A percentile compares a stretch with the other conserved stretches of the same genome.
Evolutionary conservation across 2,329 filamentous ascomycete species (phyloP).

Genomic region (Aspergillus brasiliensis): DNA sequence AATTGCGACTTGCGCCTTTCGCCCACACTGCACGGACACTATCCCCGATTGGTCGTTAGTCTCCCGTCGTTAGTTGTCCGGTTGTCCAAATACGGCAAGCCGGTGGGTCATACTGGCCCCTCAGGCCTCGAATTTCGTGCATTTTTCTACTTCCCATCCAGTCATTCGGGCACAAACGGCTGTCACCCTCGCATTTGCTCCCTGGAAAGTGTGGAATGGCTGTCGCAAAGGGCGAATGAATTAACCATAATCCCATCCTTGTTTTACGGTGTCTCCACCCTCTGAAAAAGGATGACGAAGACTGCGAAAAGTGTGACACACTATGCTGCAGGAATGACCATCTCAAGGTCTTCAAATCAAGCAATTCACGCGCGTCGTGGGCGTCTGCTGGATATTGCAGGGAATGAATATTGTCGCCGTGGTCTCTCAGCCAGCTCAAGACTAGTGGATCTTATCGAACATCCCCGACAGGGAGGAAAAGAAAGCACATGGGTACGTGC

Average conservation of each 20-base stretch:
- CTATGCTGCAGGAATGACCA: background rate
- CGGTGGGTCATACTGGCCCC: slow-evolving; percentile 4
- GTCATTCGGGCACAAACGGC: slow-evolving; percentile 6
- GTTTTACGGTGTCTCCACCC: background rate
- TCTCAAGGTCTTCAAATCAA: background rate
- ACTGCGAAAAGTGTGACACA: background rate
- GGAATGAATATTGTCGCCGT: background rate
- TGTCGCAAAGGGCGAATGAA: background rate
- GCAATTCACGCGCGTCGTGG: too few relatives aligned
- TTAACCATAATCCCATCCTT: background rate
- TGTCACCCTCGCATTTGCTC: background rate
- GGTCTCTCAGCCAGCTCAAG: background rate
- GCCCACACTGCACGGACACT: slow-evolving; percentile 13
- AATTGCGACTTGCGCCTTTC: background rate
- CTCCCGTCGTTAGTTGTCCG: background rate
- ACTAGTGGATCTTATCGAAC: background rate
- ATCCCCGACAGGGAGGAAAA: background rate
- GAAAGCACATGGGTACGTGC: background rate
- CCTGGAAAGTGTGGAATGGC: background rate
- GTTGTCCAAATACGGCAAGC: slow-evolving; percentile 18
- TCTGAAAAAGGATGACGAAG: background rate
- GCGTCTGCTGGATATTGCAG: background rate
- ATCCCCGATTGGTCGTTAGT: slow-evolving; percentile 8
- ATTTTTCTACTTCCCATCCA: background rate
- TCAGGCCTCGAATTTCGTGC: slow-evolving; percentile 6